Evolutionary conservation across 306 rosid genomes (phyloP), one percentile per base, ranked within the genome.

Genomic region (Rubus idaeus): DNA sequence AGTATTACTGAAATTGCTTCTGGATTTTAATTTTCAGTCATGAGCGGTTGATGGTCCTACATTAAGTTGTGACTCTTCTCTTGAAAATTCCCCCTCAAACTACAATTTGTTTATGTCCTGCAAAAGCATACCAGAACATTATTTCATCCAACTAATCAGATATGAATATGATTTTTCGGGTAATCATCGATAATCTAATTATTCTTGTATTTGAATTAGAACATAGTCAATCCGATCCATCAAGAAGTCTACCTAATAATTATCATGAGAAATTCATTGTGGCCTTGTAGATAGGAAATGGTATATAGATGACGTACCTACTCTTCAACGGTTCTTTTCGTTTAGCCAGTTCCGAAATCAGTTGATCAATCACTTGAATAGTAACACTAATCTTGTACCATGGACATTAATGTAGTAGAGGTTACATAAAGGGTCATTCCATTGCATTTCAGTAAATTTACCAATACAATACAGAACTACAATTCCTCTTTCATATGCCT

Each of bases 401-500:
- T 50, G 52, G 20, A 21, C 13, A n/a, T 10, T 5, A 11, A 40
- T 44, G 72, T 21, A 65, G 68, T 39, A 55, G 50, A 4, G 13
- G 20, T 73, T 73, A 73, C 55, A 42, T 41, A 17, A 4, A 23
- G 76, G 68, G 18, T 45, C 40, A 57, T 20, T 23, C 5, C 42
- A 73, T 13, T n/a, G 26, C 58, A 45, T 14, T 63, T 14, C 68
- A 42, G 14, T 44, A 73, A 57, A 20, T 35, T 57, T 56, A 16
- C 68, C 1, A 30, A 37, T 13, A 30, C 3, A 35, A 53, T 16
- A 16, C 10, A 58, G 7, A 64, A 61, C 86, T 93, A 93, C 84
- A 93, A 78, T 71, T 93, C 97, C 41, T 88, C 91, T 82, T 85
- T 90, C 76, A 41, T 42, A 61, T 75, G 68, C 14, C 3, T 69